Evolutionary conservation across 2,329 filamentous ascomycete genomes (phyloP), one percentile per base, ranked within the genome.

Genomic region (Myotisia sp.): DNA sequence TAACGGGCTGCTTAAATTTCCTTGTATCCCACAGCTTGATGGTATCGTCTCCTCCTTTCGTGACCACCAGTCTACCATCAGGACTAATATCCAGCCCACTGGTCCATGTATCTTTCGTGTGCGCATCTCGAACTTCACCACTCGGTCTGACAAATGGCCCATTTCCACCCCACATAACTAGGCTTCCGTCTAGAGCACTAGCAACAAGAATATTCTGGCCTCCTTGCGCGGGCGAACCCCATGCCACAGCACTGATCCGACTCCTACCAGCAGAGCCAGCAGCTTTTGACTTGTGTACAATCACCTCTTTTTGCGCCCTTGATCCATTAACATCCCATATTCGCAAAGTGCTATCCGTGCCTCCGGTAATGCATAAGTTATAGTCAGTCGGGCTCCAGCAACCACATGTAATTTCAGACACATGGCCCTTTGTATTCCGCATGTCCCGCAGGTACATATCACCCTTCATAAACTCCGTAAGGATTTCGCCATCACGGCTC

Each of bases 401-500:
- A 14, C 83, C 87, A 14, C 78, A 80, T 3, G 84, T 85, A 26
- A 94, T 73, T 57, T 94, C 90, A 3, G 86, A 86, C 34, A 94
- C 76, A 58, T 98, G 90, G 1, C 90, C 90, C 54, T 94, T 95
- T 3, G 90, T 98, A 54, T 95, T 86, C 58, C 94, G 74, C 79
- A 95, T 92, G 55, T 98, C 90, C 36, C 87, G 73, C 44, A 98
- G 62, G 50, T 98, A 98, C 86, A 95, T 95, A 54, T 98, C 90
- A 29, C 90, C 90, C 60, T 98, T 98, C 46, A 85, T 79, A 44
- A 93, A 95, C 51, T 94, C 85, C 1, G 79, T 78, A 31, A 92
- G 48, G 5, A 80, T 68, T 28, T 92, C 83, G 24, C 90, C 90
- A 60, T 98, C 87, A 49, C 90, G 76, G 47, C 74, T 82, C 54